These are phyloP conservation scores for Pythium aristosporum DNA, from an alignment of 352 stramenopile genomes.

Conservation along the genomic window DNA sequence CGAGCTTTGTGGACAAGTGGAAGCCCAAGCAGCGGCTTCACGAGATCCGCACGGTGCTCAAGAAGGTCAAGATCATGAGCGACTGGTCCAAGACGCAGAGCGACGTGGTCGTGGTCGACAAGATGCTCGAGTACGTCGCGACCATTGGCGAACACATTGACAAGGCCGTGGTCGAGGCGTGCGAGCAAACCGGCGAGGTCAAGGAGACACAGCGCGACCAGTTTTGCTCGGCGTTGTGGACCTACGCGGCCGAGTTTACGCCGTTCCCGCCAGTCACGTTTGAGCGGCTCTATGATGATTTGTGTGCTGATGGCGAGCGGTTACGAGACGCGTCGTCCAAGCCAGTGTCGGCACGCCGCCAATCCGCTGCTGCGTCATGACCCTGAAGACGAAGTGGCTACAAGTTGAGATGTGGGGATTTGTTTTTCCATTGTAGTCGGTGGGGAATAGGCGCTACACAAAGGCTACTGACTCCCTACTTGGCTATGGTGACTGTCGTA, in stretches of 20 bases:
- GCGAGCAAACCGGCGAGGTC: constrained; percentile 25
- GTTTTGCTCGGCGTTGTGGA: constrained; percentile 76
- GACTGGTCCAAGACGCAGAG: constrained; percentile 80
- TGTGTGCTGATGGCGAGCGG: constrained; percentile 62
- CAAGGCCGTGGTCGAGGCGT: constrained; percentile 54
- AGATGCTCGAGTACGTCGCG: constrained; percentile 85
- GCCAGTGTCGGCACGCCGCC: background rate
- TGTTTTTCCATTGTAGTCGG: too few relatives aligned
- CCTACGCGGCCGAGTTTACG: constrained; percentile 73
- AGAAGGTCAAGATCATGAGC: constrained; percentile 87
- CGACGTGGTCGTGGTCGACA: constrained; percentile 83
- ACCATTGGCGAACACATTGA: constrained; percentile 82
- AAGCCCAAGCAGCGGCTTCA: constrained; percentile 72
- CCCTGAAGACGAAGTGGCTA: background rate
- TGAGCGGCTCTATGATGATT: constrained; percentile 86
- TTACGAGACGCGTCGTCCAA: constrained; percentile 15
- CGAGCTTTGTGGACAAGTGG: constrained; percentile 76
- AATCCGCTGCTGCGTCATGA: background rate
- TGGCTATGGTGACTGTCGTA: too few relatives aligned
- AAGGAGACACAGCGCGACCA: constrained; percentile 57
- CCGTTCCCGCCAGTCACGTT: constrained; percentile 73
- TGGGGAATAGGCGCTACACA: background rate
- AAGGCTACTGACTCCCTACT: too few relatives aligned
- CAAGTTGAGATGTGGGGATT: too few relatives aligned
- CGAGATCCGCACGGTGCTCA: constrained; percentile 76